Evolutionary conservation across 208 protist genomes (phyloP), one percentile per base, ranked within the genome.

Genomic region (Wallacemonas collosoma): DNA sequence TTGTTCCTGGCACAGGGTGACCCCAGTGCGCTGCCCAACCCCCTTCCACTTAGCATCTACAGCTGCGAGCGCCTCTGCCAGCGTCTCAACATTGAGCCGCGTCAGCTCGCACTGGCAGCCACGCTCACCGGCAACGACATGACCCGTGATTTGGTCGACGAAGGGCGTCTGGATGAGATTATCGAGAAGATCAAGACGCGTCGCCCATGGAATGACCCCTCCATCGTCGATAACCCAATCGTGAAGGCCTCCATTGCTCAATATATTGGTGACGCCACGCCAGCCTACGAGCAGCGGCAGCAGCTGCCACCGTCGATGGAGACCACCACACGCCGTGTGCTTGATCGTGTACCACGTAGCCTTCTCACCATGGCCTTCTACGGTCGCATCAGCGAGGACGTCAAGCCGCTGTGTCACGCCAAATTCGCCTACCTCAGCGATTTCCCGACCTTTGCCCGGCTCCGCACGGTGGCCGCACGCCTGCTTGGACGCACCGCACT

Each of bases 121-220:
- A 67, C 62, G 39, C 65, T 77, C 14, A 56, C 72, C 38, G 72
- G 72, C 43, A 77, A 77, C 72, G 72, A 77, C 72, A 51, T 71
- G 63, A 77, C 72, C 2, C 47, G 53, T 6, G 66, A 77, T 17
- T 15, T 50, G 12, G 58, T 61, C 26, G 57, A 60, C 45, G 67
- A 53, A 11, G 47, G 41, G 3, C 36, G 17, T 14, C 17, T 75
- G 5, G 41, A 54, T 8, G 60, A 51, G 8, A 51, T 53, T 41
- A 48, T 69, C 38, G 48, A 60, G 6, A 43, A 44, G 14, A 45
- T 69, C 26, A 50, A 61, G 51, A 68, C 26, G 7, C 60, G 60
- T 7, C 36, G 43, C 41, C 5, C 38, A 17, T 53, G 51, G 40
- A 44, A 66, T 11, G 45, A 70, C 40, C 61, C 26, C 5, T 2